Evolutionary conservation across 768 basidiomycete species (phyloP).

Genomic region (Naganishia kalamii): DNA sequence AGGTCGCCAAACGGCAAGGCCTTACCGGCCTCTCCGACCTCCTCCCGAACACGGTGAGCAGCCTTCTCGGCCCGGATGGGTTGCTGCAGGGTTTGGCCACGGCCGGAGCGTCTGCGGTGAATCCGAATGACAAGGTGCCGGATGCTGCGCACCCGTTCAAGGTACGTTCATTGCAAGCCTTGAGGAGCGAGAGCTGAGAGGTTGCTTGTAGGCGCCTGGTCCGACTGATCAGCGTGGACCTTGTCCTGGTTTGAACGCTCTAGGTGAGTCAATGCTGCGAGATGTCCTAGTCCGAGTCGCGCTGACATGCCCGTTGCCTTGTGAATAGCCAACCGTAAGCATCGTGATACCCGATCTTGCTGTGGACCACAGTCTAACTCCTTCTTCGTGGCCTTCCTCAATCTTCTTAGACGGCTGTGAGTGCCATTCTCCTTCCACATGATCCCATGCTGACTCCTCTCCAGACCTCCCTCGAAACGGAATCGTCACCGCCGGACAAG

Average conservation of each 20-base stretch:
- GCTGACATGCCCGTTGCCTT: not conserved
- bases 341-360: not conserved
- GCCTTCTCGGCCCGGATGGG: slow-evolving; percentile 13
- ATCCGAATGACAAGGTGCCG: slow-evolving; percentile 13
- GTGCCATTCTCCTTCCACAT: not conserved
- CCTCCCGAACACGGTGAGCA: not conserved
- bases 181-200: not conserved
- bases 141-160: slow-evolving; percentile 26
- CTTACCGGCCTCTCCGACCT: no score
- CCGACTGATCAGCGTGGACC: slow-evolving; percentile 25
- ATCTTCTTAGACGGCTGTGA: not conserved
- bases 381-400: no score
- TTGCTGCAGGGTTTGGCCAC: slow-evolving; percentile 22
- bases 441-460: not conserved
- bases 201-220: slow-evolving; percentile 16
- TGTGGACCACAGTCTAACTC: not conserved
- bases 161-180: not conserved
- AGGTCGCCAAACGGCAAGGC: no score
- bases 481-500: slow-evolving; percentile 24
- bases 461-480: slow-evolving; percentile 22
- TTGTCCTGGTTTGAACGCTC: slow-evolving; percentile 3
- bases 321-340: slow-evolving; percentile 13
- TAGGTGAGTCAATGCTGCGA: not conserved
- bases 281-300: not conserved
- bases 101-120: not conserved